Evolutionary conservation across 140 eudicot species (phyloP).

Genomic region (Oenanthe javanica): DNA sequence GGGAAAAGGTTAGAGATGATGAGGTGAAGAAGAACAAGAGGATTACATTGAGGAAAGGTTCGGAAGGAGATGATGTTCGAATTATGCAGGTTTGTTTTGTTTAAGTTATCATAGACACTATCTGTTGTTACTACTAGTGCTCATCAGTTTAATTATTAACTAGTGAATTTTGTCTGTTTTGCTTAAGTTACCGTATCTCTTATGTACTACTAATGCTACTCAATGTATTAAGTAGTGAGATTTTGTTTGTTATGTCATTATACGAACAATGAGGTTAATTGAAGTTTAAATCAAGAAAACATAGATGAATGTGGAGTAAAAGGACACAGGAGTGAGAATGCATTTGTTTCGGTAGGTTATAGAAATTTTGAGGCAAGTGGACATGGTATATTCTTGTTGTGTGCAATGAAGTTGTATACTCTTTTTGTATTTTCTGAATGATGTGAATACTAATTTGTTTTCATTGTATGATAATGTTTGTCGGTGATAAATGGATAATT

Average conservation of each 20-base stretch:
- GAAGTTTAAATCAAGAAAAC: not conserved
- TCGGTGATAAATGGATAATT: not conserved
- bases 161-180: not conserved
- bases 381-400: not conserved
- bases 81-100: conserved; percentile 61
- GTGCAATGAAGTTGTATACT: not conserved
- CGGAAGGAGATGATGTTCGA: conserved; percentile 79
- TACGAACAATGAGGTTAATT: not conserved
- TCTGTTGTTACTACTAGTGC: not conserved
- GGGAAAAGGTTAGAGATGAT: conserved; percentile 15
- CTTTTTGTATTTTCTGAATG: not conserved
- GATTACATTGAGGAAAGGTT: conserved; percentile 58
- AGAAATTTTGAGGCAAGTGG: not conserved
- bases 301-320: not conserved
- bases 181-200: not conserved
- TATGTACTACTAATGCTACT: not conserved
- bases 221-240: not conserved
- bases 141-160: not conserved
- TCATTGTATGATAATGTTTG: not conserved
- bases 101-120: not conserved
- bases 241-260: too few relatives aligned
- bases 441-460: not conserved
- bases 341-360: not conserved
- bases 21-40: conserved; percentile 26
- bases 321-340: not conserved